These are phyloP conservation scores for Sistotremastrum suecicum DNA, from an alignment of 768 basidiomycete species.

Conservation along the genomic window DNA sequence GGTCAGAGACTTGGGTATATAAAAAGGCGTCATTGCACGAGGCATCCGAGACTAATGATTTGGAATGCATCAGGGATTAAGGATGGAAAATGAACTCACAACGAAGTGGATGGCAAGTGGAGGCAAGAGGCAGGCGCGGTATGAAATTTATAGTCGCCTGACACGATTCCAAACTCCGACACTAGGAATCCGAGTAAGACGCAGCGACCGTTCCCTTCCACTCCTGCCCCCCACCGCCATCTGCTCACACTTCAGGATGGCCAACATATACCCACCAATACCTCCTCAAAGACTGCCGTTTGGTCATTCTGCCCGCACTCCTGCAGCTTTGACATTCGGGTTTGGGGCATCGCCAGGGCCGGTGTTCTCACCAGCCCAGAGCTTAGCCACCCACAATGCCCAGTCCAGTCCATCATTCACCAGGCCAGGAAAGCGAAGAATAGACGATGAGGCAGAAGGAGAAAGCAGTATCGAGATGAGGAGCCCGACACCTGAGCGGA, in stretches of 20 bases:
- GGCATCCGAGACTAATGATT: constrained; percentile 35
- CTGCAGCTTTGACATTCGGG: too few species aligned
- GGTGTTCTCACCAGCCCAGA: constrained; percentile 45
- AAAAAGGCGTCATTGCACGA: constrained; percentile 50
- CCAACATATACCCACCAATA: constrained; percentile 4
- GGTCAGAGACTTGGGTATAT: constrained; percentile 93
- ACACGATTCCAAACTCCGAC: not conserved
- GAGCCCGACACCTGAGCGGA: constrained; percentile 72
- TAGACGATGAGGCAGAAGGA: constrained; percentile 55
- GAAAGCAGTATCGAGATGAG: constrained; percentile 43
- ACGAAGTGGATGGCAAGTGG: constrained; percentile 6
- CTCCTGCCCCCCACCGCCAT: not conserved
- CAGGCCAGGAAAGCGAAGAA: constrained; percentile 47
- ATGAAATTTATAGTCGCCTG: not conserved
- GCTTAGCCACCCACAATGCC: constrained; percentile 37
- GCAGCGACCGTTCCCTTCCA: not conserved
- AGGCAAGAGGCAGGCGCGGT: constrained; percentile 1
- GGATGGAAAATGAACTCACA: constrained; percentile 20
- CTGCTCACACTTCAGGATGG: not conserved
- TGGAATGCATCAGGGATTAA: constrained; percentile 1
- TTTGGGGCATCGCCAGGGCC: constrained; percentile 6
- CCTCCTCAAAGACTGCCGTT: not conserved
- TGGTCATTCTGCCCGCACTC: too few species aligned
- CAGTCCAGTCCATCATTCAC: constrained; percentile 45
- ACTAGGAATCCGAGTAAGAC: not conserved